Conservation (phyloP, 1,284 basidiomycete genomes). For the Cutaneotrichosporon cutaneum region DNA sequence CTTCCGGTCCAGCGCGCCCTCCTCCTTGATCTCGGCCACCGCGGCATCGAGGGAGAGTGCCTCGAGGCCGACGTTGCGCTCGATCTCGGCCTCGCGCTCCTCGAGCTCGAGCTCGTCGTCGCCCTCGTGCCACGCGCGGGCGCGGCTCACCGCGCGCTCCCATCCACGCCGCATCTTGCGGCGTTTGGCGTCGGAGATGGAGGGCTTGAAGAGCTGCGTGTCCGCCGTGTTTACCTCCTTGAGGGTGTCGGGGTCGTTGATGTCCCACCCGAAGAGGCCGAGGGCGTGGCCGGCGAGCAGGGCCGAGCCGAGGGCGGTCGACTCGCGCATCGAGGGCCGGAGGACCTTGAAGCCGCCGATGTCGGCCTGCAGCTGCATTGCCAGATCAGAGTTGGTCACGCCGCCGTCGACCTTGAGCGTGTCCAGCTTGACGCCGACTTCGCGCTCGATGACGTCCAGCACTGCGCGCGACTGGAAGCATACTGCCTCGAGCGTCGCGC, state of each 20-base stretch:
- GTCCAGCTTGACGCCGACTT: conserved; percentile 62
- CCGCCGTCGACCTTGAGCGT: conserved; percentile 91
- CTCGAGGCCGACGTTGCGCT: conserved; percentile 22
- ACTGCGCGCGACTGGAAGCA: conserved; percentile 82
- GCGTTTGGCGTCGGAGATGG: conserved; percentile 60
- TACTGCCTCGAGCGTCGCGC: conserved; percentile 85
- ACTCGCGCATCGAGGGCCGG: conserved; percentile 94
- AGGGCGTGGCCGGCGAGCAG: conserved; percentile 90
- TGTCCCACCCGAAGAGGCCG: conserved; percentile 89
- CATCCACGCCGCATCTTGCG: conserved; percentile 69
- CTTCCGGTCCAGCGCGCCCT: not conserved
- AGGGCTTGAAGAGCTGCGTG: conserved; percentile 68
- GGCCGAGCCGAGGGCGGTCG: conserved; percentile 94
- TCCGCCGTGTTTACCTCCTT: conserved; percentile 83
- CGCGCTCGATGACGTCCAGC: conserved; percentile 70
- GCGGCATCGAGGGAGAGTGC: not conserved
- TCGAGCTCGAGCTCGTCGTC: conserved; percentile 21
- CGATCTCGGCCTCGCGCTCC: conserved; percentile 26
- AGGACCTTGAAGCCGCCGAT: conserved; percentile 88
- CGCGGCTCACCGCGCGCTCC: conserved; percentile 79
- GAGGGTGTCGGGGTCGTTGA: conserved; percentile 81
- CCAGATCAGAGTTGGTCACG: conserved; percentile 76
- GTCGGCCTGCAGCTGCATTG: conserved; percentile 90
- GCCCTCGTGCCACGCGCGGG: conserved; percentile 64
- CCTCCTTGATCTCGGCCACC: not conserved